Conservation (phyloP, 108 stramenopile genomes). For the Pseudonitzschia pungens region DNA sequence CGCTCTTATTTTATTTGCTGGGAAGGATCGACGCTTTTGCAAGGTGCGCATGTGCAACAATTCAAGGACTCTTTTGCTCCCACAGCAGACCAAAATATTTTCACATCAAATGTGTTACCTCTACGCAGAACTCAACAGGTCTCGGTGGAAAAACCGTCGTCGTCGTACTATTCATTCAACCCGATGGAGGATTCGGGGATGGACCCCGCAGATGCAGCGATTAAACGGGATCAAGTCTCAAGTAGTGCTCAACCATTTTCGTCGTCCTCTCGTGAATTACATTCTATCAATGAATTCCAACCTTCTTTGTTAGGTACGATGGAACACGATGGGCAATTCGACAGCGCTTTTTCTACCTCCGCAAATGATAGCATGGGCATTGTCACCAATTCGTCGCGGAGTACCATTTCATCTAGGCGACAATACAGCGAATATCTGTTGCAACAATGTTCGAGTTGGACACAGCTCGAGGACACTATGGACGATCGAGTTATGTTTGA, state of each 20-base stretch:
- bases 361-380: neutral
- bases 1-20: slow-evolving; percentile 65
- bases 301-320: slow-evolving; percentile 3
- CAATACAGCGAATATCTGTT: slow-evolving; percentile 62
- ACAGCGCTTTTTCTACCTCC: neutral
- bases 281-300: slow-evolving; percentile 14
- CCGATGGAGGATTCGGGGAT: neutral
- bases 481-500: slow-evolving; percentile 42
- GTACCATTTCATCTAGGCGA: slow-evolving; percentile 27
- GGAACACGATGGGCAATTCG: neutral
- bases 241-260: neutral
- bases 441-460: slow-evolving; percentile 69
- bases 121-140: slow-evolving; percentile 1
- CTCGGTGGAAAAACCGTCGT: neutral
- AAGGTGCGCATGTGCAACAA: slow-evolving; percentile 48
- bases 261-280: slow-evolving; percentile 26
- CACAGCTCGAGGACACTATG: slow-evolving; percentile 52
- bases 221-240: neutral
- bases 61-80: slow-evolving; percentile 11
- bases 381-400: neutral
- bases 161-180: neutral
- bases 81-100: neutral
- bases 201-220: neutral
- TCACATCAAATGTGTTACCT: neutral
- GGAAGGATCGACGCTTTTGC: slow-evolving; percentile 66